Conservation (phyloP, 352 stramenopile genomes). For the Pythium rishiriense region DNA sequence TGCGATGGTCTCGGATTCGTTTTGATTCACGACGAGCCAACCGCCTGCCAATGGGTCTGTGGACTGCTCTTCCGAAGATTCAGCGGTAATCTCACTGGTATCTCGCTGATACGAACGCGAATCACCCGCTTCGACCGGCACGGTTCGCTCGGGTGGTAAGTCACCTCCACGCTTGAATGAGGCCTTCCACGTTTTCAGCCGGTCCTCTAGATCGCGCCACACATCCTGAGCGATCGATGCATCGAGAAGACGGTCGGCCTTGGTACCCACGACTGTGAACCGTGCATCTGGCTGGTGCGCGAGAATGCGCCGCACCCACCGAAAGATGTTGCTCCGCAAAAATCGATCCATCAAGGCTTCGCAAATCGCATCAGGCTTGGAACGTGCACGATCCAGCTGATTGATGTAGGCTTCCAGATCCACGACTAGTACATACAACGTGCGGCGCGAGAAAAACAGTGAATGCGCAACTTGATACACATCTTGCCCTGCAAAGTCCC, state of each 20-base stretch:
- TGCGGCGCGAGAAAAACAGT: slow-evolving; percentile 10
- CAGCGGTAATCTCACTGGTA: not conserved
- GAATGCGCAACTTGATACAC: slow-evolving; percentile 11
- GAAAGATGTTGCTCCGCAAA: not conserved
- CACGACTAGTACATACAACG: slow-evolving; percentile 10
- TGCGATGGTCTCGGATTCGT: not conserved
- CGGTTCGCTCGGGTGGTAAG: not conserved
- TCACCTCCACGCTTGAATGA: not conserved
- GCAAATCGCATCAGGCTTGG: not conserved
- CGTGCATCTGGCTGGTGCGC: slow-evolving; percentile 14
- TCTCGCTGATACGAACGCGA: not conserved
- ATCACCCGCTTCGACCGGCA: not conserved
- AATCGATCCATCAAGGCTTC: slow-evolving; percentile 11
- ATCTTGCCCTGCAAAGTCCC: slow-evolving; percentile 13
- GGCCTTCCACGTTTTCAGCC: slow-evolving; percentile 1
- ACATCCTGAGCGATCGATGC: not conserved
- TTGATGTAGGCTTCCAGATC: slow-evolving; percentile 8
- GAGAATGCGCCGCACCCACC: slow-evolving; percentile 18
- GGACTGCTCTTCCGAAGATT: not conserved
- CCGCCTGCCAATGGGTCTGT: not conserved
- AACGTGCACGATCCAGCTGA: not conserved
- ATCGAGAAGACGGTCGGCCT: slow-evolving; percentile 6
- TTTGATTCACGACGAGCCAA: slow-evolving; percentile 1
- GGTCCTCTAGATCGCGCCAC: not conserved
- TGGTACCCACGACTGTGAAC: slow-evolving; percentile 17